Conservation (phyloP, 768 basidiomycete genomes). For the Tylopilus balloui region DNA sequence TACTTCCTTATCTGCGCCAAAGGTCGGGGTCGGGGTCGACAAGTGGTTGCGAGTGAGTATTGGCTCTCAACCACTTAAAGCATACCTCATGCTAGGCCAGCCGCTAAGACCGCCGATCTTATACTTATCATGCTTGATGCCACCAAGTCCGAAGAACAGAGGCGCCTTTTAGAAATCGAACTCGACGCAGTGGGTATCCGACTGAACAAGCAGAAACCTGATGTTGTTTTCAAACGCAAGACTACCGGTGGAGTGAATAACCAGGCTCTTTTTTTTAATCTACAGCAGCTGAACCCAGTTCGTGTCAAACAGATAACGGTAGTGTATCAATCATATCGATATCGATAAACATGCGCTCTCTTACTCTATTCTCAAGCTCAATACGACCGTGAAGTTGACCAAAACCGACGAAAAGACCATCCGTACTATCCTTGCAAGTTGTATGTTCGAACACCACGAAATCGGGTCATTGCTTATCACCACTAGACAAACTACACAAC, state of each 20-base stretch:
- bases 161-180: conserved; percentile 82
- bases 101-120: conserved; percentile 88
- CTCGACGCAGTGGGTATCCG: conserved; percentile 96
- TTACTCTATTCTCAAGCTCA: conserved; percentile 47
- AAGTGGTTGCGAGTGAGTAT: conserved; percentile 82
- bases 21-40: conserved; percentile 88
- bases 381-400: conserved; percentile 88
- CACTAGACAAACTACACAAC: conserved; percentile 79
- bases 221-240: conserved; percentile 92
- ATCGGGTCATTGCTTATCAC: conserved; percentile 6
- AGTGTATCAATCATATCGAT: background rate
- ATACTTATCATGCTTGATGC: conserved; percentile 92
- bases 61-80: background rate
- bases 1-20: background rate
- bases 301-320: conserved; percentile 60
- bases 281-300: background rate
- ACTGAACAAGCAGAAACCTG: conserved; percentile 84
- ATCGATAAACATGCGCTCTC: background rate
- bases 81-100: conserved; percentile 30
- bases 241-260: conserved; percentile 82
- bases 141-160: conserved; percentile 90
- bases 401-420: conserved; percentile 95
- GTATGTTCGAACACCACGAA: conserved; percentile 38
- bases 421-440: conserved; percentile 84
- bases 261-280: background rate